Conservation (phyloP, 2,329 filamentous ascomycete genomes). For the Diplodia scrobiculata region DNA sequence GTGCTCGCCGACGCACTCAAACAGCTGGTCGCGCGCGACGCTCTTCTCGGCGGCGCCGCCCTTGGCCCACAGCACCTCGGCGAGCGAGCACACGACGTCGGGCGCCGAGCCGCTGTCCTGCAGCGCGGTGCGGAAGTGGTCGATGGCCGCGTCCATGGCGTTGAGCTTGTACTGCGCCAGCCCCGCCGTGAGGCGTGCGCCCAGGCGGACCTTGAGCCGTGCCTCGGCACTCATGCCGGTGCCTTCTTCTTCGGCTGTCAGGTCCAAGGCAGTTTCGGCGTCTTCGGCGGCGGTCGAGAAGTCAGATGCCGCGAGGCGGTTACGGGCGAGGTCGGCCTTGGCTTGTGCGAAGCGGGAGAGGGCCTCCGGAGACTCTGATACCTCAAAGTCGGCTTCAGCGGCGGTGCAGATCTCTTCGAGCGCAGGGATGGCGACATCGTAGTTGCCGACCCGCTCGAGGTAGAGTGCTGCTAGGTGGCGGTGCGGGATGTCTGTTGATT, state of each 20-base stretch:
- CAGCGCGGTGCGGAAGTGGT: constrained; percentile 78
- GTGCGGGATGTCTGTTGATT: constrained; percentile 69
- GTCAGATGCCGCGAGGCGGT: constrained; percentile 68
- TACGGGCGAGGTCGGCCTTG: constrained; percentile 84
- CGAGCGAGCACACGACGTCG: constrained; percentile 82
- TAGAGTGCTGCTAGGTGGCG: constrained; percentile 79
- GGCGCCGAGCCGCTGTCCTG: constrained; percentile 74
- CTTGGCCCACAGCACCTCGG: constrained; percentile 91
- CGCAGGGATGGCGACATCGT: constrained; percentile 62
- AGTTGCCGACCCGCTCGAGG: constrained; percentile 76
- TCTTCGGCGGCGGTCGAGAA: constrained; percentile 74
- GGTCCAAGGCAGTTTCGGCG: constrained; percentile 75
- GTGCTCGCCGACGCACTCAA: constrained; percentile 73
- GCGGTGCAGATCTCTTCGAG: constrained; percentile 67
- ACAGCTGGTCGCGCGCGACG: constrained; percentile 76
- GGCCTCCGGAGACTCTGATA: constrained; percentile 72
- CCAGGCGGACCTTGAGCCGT: constrained; percentile 72
- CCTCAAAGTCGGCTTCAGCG: constrained; percentile 81
- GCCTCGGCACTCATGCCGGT: constrained; percentile 63
- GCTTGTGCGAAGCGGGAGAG: constrained; percentile 78
- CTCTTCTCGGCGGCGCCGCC: constrained; percentile 72
- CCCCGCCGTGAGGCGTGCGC: constrained; percentile 81
- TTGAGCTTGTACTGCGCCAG: constrained; percentile 75
- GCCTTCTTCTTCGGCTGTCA: constrained; percentile 71
- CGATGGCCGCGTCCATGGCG: constrained; percentile 68